Evolutionary conservation across 169 alveolate species (phyloP), one percentile per base, ranked within the genome.

Genomic region (Eimeria acervulina): DNA sequence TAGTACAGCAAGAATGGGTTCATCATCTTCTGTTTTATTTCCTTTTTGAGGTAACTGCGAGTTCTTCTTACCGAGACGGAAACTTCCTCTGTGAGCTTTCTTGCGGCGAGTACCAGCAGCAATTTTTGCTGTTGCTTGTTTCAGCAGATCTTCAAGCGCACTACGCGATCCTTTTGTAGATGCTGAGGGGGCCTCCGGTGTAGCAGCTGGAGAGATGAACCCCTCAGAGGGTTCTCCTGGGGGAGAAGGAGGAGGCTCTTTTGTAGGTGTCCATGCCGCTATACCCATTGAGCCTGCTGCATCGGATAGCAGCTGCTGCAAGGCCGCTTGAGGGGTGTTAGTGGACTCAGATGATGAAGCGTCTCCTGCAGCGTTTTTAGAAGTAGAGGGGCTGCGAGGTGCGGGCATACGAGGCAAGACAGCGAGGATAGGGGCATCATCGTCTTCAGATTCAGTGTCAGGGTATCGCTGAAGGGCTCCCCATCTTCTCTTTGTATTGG

Each of bases 381-480:
- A 21, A 26, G 12, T 8, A 36, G 83, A 13, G 51, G 28, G 36
- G 52, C 26, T 31, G 7, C 51, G 78, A 10, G 40, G 38, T 36
- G 78, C 12, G 42, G 78, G 44, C 38, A 6, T 31, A 36, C 83
- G 8, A 10, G 83, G 88, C 26, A 78, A 7, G 38, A 38, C 88
- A 7, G 88, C 88, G 88, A 78, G 88, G 90, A 87, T 31, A 44
- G 42, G 44, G 31, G 28, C 72, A 13, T 89, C 94, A 19, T 59
- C 74, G 47, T 70, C 81, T 28, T 47, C 61, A 12, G 85, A 59
- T 19, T 68, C 40, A n/a, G 70, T 42, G 38, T 40, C 51, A 2
- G 40, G 85, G 10, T 74, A 42, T 38, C 7, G 40, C 63, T 40
- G 40, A 36, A 40, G 38, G 36, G 42, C 21, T 10, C 8, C 66